Evolutionary conservation across 2,329 filamentous ascomycete species (phyloP).

Genomic region (Botrytis tulipae): DNA sequence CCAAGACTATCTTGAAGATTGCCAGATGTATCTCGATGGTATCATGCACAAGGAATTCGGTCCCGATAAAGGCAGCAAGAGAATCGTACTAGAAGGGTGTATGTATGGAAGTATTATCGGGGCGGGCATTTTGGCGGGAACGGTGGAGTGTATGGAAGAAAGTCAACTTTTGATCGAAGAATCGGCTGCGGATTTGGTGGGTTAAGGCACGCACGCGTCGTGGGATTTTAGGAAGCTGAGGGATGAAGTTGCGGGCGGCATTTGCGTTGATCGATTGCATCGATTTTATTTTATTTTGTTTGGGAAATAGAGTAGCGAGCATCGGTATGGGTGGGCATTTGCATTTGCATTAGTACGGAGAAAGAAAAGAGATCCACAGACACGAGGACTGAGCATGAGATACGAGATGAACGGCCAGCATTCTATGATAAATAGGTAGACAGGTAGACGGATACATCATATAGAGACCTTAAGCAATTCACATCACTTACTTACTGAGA

Average conservation of each 20-base stretch:
- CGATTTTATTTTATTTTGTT: not conserved
- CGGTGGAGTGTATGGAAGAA: constrained; percentile 22
- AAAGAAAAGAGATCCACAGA: not conserved
- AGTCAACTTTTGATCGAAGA: not conserved
- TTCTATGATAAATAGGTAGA: not conserved
- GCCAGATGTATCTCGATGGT: constrained; percentile 64
- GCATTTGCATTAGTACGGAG: not conserved
- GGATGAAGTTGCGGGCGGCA: not conserved
- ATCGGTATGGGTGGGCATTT: not conserved
- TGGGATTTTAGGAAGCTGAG: not conserved
- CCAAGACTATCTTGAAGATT: constrained; percentile 68
- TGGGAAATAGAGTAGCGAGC: not conserved
- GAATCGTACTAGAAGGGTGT: constrained; percentile 53
- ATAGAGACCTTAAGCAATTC: not conserved
- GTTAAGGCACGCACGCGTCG: not conserved
- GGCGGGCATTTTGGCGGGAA: constrained; percentile 56
- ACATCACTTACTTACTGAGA: not conserved
- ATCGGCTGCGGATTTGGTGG: not conserved
- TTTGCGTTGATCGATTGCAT: not conserved
- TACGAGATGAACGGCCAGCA: not conserved
- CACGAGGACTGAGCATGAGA: not conserved
- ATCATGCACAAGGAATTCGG: constrained; percentile 47
- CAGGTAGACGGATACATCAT: not conserved
- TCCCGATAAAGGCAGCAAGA: constrained; percentile 37
- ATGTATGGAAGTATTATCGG: constrained; percentile 62